A percentile compares a stretch with the other conserved stretches of the same genome.
These are phyloP conservation scores for Sugiyamaella neomexicana DNA, from an alignment of 1,139 yeast genomes.

Conservation along the genomic window DNA sequence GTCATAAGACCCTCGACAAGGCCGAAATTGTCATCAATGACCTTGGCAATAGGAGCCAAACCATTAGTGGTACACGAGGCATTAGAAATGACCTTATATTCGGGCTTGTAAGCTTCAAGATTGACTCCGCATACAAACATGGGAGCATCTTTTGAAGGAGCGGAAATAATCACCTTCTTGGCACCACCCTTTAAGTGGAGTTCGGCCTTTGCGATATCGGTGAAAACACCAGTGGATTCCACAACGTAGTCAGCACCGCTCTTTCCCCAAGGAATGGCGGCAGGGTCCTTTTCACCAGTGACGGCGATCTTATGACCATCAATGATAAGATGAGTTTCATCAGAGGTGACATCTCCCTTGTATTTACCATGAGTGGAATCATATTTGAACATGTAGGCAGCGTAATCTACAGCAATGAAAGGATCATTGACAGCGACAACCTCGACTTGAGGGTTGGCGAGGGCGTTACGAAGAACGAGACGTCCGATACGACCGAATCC, in stretches of 20 bases:
- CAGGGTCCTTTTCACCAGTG: conserved; percentile 77
- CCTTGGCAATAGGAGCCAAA: conserved; percentile 86
- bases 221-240: conserved; percentile 90
- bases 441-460: conserved; percentile 64
- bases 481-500: conserved; percentile 92
- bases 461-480: conserved; percentile 75
- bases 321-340: conserved; percentile 59
- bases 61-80: conserved; percentile 93
- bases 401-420: conserved; percentile 78
- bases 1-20: conserved; percentile 88
- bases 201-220: conserved; percentile 72
- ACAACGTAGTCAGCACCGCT: conserved; percentile 75
- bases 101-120: conserved; percentile 68
- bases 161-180: conserved; percentile 85
- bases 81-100: conserved; percentile 71
- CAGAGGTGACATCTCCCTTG: conserved; percentile 64
- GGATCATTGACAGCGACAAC: conserved; percentile 85
- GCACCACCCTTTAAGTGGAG: conserved; percentile 85
- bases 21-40: conserved; percentile 75
- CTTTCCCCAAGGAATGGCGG: conserved; percentile 79
- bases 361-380: conserved; percentile 82
- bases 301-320: conserved; percentile 68
- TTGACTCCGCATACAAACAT: conserved; percentile 88
- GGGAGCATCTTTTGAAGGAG: conserved; percentile 86
- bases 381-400: conserved; percentile 86